Base-by-base conservation (phyloP, 2,329 filamentous ascomycete genomes). In the Ophiostoma ulmi region DNA sequence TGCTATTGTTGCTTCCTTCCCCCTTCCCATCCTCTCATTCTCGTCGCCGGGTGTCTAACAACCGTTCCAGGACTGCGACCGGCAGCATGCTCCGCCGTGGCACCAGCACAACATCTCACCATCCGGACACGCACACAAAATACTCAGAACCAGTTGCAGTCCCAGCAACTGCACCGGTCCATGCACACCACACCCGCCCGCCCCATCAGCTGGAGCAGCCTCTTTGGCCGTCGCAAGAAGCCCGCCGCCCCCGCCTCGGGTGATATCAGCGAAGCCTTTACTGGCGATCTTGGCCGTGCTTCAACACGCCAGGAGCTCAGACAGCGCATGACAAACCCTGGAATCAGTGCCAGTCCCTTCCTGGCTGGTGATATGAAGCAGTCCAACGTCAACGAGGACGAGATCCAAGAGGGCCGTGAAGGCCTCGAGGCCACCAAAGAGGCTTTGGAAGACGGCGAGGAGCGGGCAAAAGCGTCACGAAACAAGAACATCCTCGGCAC, bases 341-440 rank as follows among this genome's bases (percentile, higher is more conserved):
- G 81, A 17, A 78, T 83, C 64, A 73, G 71, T 41, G 80, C 83
- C 67, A 83, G 87, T 75, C 89, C 87, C 70, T 83, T 92, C 75
- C 87, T 91, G 75, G 87, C 90, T 71, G 85, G 90, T 69, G 83
- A 84, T 73, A 80, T 85, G 73, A 80, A 73, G 67, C 72, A 74
- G 72, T 83, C 65, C 61, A 72, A 73, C 70, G 83, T 85, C 69
- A 80, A 87, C 44, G 76, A 77, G 31, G n/a, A 39, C 3, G 68
- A 74, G 75, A 73, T 55, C 13, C 31, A 52, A 14, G 67, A 68
- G 75, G 77, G 72, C 73, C 74, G 35, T 70, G 73, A 68, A 39
- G 48, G 48, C 67, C 36, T 17, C 71, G 70, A 48, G 39, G 38
- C 26, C 65, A 44, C 65, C 8, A 11, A 67, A 17, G 65, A 67